Conservation (phyloP, 352 stramenopile genomes). For the Achlya hypogyna region DNA sequence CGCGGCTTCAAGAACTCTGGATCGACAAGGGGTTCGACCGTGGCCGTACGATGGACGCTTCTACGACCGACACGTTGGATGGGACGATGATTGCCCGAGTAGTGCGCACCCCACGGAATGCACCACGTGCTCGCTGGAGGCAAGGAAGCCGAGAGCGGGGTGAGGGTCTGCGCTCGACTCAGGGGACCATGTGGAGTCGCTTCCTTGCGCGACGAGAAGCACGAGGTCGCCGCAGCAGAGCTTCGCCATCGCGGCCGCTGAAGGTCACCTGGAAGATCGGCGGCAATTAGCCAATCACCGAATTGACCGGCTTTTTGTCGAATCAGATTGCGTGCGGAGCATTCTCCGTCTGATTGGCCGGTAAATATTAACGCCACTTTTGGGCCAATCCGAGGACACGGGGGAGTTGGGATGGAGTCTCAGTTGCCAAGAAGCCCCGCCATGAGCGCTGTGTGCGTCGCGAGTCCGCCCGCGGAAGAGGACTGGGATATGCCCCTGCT, state of each 20-base stretch:
- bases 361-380: background rate
- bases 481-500: slow-evolving; percentile 69
- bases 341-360: no score
- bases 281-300: no score
- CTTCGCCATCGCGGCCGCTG: no score
- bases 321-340: no score
- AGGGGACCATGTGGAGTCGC: background rate
- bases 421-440: background rate
- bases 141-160: background rate
- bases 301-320: no score
- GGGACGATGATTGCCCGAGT: background rate
- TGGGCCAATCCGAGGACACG: background rate
- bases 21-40: background rate
- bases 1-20: background rate
- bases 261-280: no score
- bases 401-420: background rate
- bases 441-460: background rate
- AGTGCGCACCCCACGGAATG: background rate
- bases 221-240: background rate
- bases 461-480: slow-evolving; percentile 12
- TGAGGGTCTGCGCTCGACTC: background rate
- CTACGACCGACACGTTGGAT: background rate
- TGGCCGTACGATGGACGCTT: background rate
- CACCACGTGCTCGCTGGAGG: background rate
- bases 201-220: background rate